phyloP scores from a whole-genome alignment of 2,329 filamentous ascomycete species.

The Bipolaris oryzae region DNA sequence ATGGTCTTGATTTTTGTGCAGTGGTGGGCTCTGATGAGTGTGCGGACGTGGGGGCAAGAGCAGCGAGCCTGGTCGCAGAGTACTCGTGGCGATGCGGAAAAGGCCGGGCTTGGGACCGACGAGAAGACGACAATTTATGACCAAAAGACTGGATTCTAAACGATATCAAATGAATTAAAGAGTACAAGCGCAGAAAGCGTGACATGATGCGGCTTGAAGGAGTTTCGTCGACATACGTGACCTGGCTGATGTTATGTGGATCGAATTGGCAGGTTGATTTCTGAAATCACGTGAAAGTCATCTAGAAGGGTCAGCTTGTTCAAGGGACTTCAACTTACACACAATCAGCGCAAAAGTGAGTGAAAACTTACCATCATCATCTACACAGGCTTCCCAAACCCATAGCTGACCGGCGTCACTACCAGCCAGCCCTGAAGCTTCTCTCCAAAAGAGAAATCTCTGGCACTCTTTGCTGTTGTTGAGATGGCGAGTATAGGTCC shows the following conservation, averaged over 20 bases:
- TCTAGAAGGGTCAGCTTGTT: slow-evolving; percentile 3
- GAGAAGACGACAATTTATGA: neutral
- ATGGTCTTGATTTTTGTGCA: slow-evolving; percentile 40
- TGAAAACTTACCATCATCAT: slow-evolving; percentile 22
- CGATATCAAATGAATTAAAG: slow-evolving; percentile 12
- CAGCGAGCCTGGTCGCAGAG: slow-evolving; percentile 5
- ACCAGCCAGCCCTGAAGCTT: neutral
- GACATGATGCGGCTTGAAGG: neutral
- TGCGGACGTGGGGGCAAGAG: slow-evolving; percentile 37
- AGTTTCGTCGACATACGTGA: neutral
- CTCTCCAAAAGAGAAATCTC: slow-evolving; percentile 35
- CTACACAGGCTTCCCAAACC: slow-evolving; percentile 31
- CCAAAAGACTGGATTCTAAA: slow-evolving; percentile 18
- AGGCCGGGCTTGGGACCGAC: slow-evolving; percentile 13
- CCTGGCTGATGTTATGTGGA: slow-evolving; percentile 3
- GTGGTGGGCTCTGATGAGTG: slow-evolving; percentile 42
- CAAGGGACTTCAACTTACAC: neutral
- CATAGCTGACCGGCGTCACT: slow-evolving; percentile 19
- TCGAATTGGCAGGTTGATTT: slow-evolving; percentile 31
- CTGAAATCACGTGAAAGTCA: slow-evolving; percentile 2
- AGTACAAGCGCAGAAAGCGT: slow-evolving; percentile 1
- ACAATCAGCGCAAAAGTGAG: neutral
- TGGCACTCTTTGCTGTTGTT: slow-evolving; percentile 35
- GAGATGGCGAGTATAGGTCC: slow-evolving; percentile 41
- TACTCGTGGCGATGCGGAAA: slow-evolving; percentile 21